phyloP scores from a whole-genome alignment of 164 flowering plant genomes.

The Piper longum region DNA sequence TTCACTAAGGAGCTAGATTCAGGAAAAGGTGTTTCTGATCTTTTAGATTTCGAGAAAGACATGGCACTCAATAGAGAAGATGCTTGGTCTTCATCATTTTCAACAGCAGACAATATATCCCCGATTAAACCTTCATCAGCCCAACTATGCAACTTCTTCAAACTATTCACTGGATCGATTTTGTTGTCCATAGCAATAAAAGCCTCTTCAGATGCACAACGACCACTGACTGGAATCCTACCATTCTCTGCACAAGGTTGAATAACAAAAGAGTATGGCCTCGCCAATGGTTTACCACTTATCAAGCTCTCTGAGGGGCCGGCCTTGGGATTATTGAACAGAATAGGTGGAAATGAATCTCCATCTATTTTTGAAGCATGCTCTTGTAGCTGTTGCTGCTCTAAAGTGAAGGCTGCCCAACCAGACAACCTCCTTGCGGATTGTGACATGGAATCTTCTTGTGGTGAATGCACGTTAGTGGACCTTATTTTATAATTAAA shows the following conservation, averaged over 20 bases:
- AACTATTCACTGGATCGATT: slow-evolving; percentile 15
- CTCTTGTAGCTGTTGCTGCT: slow-evolving; percentile 31
- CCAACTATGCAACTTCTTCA: slow-evolving; percentile 42
- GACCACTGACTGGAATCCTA: slow-evolving; percentile 3
- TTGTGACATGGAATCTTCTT: slow-evolving; percentile 19
- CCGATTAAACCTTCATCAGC: slow-evolving; percentile 58
- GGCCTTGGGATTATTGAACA: slow-evolving; percentile 7
- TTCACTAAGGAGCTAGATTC: slow-evolving; percentile 2
- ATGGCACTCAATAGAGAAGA: slow-evolving; percentile 38
- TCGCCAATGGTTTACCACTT: slow-evolving; percentile 7
- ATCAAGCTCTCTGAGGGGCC: slow-evolving; percentile 4
- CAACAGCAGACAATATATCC: slow-evolving; percentile 52
- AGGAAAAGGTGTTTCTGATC: slow-evolving; percentile 1
- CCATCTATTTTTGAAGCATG: slow-evolving; percentile 9
- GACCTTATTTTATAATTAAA: background rate
- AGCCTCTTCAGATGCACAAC: slow-evolving; percentile 7
- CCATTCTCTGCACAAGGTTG: slow-evolving; percentile 18
- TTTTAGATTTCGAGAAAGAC: slow-evolving; percentile 21
- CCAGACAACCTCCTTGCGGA: slow-evolving; percentile 36
- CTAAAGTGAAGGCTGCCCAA: slow-evolving; percentile 64
- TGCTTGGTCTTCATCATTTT: slow-evolving; percentile 40
- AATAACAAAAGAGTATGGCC: slow-evolving; percentile 42
- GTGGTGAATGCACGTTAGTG: background rate
- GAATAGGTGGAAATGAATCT: slow-evolving; percentile 49
- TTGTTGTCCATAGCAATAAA: slow-evolving; percentile 4